Percentiles rank a stretch among this genome's conserved stretches.
These are phyloP conservation scores for Phytophthora colocasiae DNA, from an alignment of 352 stramenopile species.

Conservation along the genomic window DNA sequence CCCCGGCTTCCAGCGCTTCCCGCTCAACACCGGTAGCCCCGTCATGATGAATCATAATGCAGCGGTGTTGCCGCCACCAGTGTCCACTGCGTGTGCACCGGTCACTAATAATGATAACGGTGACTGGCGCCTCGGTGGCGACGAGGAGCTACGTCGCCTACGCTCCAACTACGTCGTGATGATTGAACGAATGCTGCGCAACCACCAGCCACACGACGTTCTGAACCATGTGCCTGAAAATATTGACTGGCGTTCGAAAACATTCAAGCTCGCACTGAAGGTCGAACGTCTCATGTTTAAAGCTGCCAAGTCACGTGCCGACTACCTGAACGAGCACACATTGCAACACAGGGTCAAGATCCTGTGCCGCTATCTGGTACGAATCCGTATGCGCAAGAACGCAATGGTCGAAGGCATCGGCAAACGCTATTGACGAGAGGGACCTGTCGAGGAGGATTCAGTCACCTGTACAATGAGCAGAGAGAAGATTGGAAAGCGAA, in stretches of 20 bases:
- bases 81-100: conserved; percentile 9
- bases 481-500: no score
- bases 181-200: conserved; percentile 69
- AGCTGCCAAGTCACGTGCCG: conserved; percentile 49
- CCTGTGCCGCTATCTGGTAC: conserved; percentile 61
- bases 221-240: conserved; percentile 69
- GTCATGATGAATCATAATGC: conserved; percentile 16
- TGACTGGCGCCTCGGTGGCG: conserved; percentile 46
- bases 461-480: no score
- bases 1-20: conserved; percentile 62
- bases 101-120: neutral
- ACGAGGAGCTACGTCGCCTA: conserved; percentile 56
- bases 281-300: conserved; percentile 72
- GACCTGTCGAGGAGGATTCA: no score
- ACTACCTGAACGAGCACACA: conserved; percentile 63
- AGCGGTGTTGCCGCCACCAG: conserved; percentile 13
- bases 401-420: conserved; percentile 37
- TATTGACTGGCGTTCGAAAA: conserved; percentile 66
- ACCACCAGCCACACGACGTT: conserved; percentile 67
- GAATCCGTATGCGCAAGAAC: conserved; percentile 69
- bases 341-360: conserved; percentile 57
- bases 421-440: conserved; percentile 17
- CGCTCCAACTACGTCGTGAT: conserved; percentile 55
- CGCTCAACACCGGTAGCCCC: conserved; percentile 44
- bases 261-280: conserved; percentile 67